phyloP scores from a whole-genome alignment of 352 stramenopile species.

The Globisporangium abappressorium region DNA sequence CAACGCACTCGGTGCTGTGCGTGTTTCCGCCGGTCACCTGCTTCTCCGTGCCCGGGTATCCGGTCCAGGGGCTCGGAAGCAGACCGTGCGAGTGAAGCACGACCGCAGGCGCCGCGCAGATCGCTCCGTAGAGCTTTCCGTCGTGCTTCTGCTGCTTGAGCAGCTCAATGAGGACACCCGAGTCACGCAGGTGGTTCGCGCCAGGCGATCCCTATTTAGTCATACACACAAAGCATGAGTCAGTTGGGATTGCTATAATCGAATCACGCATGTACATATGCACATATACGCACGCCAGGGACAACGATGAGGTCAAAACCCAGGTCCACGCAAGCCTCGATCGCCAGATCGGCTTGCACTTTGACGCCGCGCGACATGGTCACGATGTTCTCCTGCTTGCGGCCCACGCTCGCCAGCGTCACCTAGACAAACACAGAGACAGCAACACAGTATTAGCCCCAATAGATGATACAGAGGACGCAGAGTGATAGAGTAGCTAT shows the following conservation, averaged over 20 bases:
- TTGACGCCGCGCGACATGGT: constrained; percentile 73
- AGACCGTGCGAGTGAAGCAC: constrained; percentile 68
- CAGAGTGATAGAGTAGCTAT: neutral
- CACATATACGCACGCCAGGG: constrained; percentile 38
- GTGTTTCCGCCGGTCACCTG: constrained; percentile 42
- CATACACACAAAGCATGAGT: constrained; percentile 1
- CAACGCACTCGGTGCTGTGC: constrained; percentile 44
- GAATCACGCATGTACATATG: neutral
- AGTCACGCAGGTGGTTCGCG: constrained; percentile 71
- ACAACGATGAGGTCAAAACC: constrained; percentile 68
- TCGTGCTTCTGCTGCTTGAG: constrained; percentile 64
- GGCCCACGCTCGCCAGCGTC: constrained; percentile 60
- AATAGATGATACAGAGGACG: neutral
- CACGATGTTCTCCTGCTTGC: constrained; percentile 60
- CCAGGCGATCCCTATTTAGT: constrained; percentile 57
- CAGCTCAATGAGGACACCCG: constrained; percentile 43
- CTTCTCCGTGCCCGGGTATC: constrained; percentile 68
- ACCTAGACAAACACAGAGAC: constrained; percentile 20
- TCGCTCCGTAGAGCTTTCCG: constrained; percentile 66
- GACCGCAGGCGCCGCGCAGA: constrained; percentile 70
- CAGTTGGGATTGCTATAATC: neutral
- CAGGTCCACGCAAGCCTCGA: constrained; percentile 54
- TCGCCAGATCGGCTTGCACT: constrained; percentile 62
- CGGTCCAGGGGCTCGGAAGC: constrained; percentile 47
- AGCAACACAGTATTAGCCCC: neutral